Evolutionary conservation across 129 eudicot species (phyloP).

Genomic region (Artemisia tridentata): DNA sequence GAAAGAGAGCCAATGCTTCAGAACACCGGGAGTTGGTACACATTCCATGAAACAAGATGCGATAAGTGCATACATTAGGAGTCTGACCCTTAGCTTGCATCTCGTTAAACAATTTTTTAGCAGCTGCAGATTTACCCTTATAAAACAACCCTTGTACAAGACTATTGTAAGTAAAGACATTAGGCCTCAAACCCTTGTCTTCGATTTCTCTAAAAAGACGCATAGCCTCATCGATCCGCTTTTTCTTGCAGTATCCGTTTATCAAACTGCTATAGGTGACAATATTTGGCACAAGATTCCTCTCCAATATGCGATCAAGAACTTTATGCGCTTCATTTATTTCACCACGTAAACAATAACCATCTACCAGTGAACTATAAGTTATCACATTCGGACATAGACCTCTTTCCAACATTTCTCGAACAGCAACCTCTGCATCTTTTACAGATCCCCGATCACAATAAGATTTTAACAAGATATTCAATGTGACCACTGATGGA

Average conservation of each 20-base stretch:
- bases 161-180: conserved; percentile 11
- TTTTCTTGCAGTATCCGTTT: not conserved
- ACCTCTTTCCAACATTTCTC: conserved; percentile 12
- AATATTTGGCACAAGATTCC: not conserved
- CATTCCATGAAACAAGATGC: conserved; percentile 4
- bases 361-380: not conserved
- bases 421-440: not conserved
- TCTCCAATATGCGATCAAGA: not conserved
- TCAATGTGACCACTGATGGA: not conserved
- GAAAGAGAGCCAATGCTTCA: conserved; percentile 2
- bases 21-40: not conserved
- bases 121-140: not conserved
- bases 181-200: not conserved
- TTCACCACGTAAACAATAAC: not conserved
- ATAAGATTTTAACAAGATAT: not conserved
- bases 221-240: not conserved
- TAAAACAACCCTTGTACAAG: not conserved
- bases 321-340: conserved; percentile 11
- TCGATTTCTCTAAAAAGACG: not conserved
- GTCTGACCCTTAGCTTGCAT: not conserved
- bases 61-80: not conserved
- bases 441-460: not conserved
- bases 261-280: not conserved
- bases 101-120: not conserved
- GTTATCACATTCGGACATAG: not conserved